phyloP scores from a whole-genome alignment of 1,139 yeast genomes.

The Hansenula sp. region DNA sequence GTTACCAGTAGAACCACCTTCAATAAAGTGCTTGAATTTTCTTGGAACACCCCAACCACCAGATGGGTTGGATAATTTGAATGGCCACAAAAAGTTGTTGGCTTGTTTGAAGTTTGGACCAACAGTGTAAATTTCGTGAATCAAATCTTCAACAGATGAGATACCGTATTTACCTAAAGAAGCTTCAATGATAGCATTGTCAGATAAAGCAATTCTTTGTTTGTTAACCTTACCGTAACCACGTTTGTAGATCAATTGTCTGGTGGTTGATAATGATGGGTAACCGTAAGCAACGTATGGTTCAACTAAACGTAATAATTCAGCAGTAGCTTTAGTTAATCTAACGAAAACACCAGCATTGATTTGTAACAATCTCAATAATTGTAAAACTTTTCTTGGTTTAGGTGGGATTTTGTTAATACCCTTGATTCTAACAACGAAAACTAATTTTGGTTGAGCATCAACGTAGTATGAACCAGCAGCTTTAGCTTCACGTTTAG shows the following conservation, averaged over 20 bases:
- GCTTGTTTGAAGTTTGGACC: slow-evolving; percentile 99
- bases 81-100: slow-evolving; percentile 99
- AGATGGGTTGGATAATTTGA: slow-evolving; percentile 98
- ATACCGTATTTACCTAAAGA: slow-evolving; percentile 95
- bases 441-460: slow-evolving; percentile 94
- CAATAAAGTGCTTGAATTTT: slow-evolving; percentile 99
- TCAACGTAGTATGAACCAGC: slow-evolving; percentile 95
- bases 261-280: slow-evolving; percentile 95
- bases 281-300: slow-evolving; percentile 99
- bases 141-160: slow-evolving; percentile 92
- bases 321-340: slow-evolving; percentile 97
- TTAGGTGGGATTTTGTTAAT: slow-evolving; percentile 99
- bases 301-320: slow-evolving; percentile 95
- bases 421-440: slow-evolving; percentile 99
- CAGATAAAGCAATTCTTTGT: slow-evolving; percentile 95
- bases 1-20: slow-evolving; percentile 99
- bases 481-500: slow-evolving; percentile 97
- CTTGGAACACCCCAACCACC: slow-evolving; percentile 99
- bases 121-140: slow-evolving; percentile 98
- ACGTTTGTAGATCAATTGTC: slow-evolving; percentile 98
- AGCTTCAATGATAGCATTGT: slow-evolving; percentile 92
- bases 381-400: slow-evolving; percentile 99
- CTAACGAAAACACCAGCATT: slow-evolving; percentile 98
- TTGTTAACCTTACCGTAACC: slow-evolving; percentile 99
- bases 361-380: slow-evolving; percentile 95